Evolutionary conservation across 345 rosid species (phyloP).

Genomic region (Dipteronia sinensis): DNA sequence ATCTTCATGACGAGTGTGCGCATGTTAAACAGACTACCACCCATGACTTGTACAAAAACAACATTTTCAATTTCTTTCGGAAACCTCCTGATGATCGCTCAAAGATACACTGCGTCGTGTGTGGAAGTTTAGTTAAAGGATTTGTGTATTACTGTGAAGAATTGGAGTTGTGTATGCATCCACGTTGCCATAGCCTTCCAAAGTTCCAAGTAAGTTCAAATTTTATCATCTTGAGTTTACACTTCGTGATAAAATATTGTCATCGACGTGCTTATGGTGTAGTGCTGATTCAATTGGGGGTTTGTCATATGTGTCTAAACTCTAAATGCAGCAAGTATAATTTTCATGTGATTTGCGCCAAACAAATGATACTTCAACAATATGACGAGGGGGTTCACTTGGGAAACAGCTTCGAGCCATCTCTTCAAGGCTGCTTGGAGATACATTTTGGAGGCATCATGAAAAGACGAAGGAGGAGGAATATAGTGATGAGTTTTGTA

Average conservation of each 20-base stretch:
- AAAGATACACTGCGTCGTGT: neutral
- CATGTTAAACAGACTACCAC: neutral
- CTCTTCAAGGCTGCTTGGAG: neutral
- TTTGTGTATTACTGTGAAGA: constrained; percentile 2
- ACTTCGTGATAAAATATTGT: neutral
- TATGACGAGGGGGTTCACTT: neutral
- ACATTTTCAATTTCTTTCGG: neutral
- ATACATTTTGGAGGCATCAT: neutral
- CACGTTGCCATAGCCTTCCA: neutral
- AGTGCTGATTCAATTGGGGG: no score
- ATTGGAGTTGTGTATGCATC: neutral
- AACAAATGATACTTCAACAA: neutral
- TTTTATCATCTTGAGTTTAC: neutral
- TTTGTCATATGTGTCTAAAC: neutral
- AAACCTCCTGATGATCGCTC: neutral
- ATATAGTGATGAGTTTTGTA: neutral
- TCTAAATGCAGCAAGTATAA: neutral
- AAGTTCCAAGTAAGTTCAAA: neutral
- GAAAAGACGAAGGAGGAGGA: neutral
- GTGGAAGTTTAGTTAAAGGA: neutral
- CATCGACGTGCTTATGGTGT: constrained; percentile 11
- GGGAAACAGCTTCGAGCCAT: constrained; percentile 1
- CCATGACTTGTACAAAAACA: constrained; percentile 12
- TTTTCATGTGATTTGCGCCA: constrained; percentile 15
- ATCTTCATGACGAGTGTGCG: neutral